phyloP scores from a whole-genome alignment of 805 yeast species.

The Metschnikowia similis region DNA sequence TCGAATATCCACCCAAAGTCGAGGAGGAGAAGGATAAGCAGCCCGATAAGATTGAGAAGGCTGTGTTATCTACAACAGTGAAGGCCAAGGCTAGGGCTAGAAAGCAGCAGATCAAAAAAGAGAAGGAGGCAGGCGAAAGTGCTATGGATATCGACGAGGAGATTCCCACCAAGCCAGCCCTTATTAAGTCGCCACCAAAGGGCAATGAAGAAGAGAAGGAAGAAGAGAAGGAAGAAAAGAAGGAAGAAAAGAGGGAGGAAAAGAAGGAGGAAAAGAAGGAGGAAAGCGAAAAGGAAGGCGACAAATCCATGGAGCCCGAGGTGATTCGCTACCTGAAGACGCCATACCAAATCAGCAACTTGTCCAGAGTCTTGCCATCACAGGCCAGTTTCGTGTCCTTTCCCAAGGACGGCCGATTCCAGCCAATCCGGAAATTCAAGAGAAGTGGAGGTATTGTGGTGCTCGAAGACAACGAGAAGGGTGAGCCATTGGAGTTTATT shows the following conservation, averaged over 20 bases:
- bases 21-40: slow-evolving; percentile 77
- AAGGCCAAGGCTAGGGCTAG: slow-evolving; percentile 92
- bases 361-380: slow-evolving; percentile 85
- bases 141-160: slow-evolving; percentile 41
- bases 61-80: slow-evolving; percentile 89
- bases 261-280: slow-evolving; percentile 12
- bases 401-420: slow-evolving; percentile 66
- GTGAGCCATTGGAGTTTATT: slow-evolving; percentile 59
- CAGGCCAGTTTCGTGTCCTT: slow-evolving; percentile 84
- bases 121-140: slow-evolving; percentile 44
- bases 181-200: slow-evolving; percentile 5
- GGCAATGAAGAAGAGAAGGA: slow-evolving; percentile 11
- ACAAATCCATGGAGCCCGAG: slow-evolving; percentile 26
- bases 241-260: slow-evolving; percentile 5
- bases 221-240: slow-evolving; percentile 23
- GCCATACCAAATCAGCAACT: slow-evolving; percentile 68
- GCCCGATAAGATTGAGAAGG: slow-evolving; percentile 86
- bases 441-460: slow-evolving; percentile 69
- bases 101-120: slow-evolving; percentile 51
- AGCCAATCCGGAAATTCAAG: slow-evolving; percentile 76
- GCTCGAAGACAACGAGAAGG: slow-evolving; percentile 59
- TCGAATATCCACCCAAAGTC: slow-evolving; percentile 84
- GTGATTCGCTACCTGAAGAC: slow-evolving; percentile 54
- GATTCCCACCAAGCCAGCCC: slow-evolving; percentile 1
- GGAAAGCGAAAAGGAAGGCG: slow-evolving; percentile 14